Conservation (phyloP, 139 green algal species). For the Picochlorum sp. region DNA sequence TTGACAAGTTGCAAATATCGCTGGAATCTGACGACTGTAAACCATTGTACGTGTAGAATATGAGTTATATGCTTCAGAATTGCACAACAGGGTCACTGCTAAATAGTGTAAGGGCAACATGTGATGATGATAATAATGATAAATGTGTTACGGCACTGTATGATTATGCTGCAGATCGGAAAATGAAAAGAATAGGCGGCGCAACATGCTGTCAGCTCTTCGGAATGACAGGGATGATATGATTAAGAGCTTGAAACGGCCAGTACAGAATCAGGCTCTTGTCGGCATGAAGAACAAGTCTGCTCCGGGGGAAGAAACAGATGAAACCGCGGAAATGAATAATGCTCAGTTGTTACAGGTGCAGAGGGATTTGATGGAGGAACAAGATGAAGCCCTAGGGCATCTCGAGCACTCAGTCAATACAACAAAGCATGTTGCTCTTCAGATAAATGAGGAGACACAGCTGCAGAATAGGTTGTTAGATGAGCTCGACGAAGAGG, state of each 20-base stretch:
- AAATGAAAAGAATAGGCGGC: conserved; percentile 65
- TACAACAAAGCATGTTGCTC: conserved; percentile 71
- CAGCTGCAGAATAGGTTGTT: conserved; percentile 74
- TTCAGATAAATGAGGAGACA: conserved; percentile 84
- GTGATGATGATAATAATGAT: no score
- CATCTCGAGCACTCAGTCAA: conserved; percentile 58
- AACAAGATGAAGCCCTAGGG: conserved; percentile 65
- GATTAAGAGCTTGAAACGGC: conserved; percentile 53
- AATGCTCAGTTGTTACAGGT: conserved; percentile 47
- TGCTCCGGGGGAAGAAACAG: conserved; percentile 33
- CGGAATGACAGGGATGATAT: conserved; percentile 60
- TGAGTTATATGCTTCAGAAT: neutral
- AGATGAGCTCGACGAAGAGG: conserved; percentile 71
- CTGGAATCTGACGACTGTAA: conserved; percentile 40
- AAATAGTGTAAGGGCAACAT: no score
- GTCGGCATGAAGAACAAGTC: conserved; percentile 5
- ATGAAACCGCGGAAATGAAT: conserved; percentile 50
- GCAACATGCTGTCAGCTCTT: conserved; percentile 60
- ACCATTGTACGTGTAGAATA: conserved; percentile 38
- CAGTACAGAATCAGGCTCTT: conserved; percentile 11
- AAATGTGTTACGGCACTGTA: no score
- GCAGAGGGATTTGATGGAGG: conserved; percentile 58
- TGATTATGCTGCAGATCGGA: conserved; percentile 43
- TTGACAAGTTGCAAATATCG: conserved; percentile 49
- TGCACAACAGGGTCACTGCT: no score